A percentile compares a stretch with the other conserved stretches of the same genome.
These are phyloP conservation scores for Colletotrichum siamense DNA, from an alignment of 2,329 filamentous ascomycete species.

Conservation along the genomic window DNA sequence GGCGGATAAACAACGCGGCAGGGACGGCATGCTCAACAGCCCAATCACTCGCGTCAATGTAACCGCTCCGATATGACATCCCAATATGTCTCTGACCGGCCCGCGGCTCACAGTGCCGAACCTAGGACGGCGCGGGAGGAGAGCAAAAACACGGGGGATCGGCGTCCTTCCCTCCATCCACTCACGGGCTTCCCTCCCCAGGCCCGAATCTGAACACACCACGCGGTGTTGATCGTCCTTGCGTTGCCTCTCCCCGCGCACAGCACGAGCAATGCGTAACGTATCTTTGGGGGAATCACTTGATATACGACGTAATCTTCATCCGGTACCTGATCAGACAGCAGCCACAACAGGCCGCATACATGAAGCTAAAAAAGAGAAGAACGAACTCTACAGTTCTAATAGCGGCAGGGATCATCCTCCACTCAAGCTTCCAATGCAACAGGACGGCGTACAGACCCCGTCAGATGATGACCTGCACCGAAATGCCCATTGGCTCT, in stretches of 20 bases:
- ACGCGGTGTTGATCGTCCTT: not conserved
- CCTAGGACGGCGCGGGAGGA: not conserved
- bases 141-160: not conserved
- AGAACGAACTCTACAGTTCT: not conserved
- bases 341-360: not conserved
- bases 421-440: not conserved
- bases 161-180: not conserved
- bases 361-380: not conserved
- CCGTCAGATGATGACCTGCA: not conserved
- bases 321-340: not conserved
- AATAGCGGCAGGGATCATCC: not conserved
- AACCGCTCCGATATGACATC: not conserved
- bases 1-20: not conserved
- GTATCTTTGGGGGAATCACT: not conserved
- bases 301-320: not conserved
- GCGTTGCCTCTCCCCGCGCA: not conserved
- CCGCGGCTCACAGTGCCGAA: not conserved
- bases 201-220: not conserved
- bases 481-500: not conserved
- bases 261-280: not conserved
- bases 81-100: constrained; percentile 2
- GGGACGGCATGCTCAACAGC: not conserved
- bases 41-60: not conserved
- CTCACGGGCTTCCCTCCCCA: not conserved
- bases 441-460: not conserved